Base-by-base conservation (phyloP, 1,284 basidiomycete species). In the Hymenochaete sp. region DNA sequence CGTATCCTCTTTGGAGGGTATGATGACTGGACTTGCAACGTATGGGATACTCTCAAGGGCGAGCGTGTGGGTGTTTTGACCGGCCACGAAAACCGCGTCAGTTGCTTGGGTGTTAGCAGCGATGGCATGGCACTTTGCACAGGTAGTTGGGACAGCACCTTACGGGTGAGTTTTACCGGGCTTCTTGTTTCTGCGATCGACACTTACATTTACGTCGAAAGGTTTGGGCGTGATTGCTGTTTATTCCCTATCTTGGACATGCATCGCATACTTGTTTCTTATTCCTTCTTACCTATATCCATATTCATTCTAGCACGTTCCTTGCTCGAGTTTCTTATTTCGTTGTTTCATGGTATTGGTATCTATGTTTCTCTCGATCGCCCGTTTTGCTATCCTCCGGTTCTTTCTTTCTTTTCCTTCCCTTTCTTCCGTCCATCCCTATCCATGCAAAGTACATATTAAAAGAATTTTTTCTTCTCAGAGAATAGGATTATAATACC, bases 21-120 rank as follows among this genome's bases (percentile, higher is more conserved):
- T 63, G 96, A 99, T 64, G 95, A 98, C 65, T 97, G 95, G 87
- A 98, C 95, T 55, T 93, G 89, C 73, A 98, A 98, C 61, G 95
- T 98, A 38, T 98, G 95, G 95, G 95, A 99, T 62, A 97, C 93
- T 33, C 76, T 98, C 60, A 96, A 95, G 67, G 95, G 93, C 47
- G 95, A 98, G 66, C 84, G 95, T 47, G 92, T 98, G 26, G 95
- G 95, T 50, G 93, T 98, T 29, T 68, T 99, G 50, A 89, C 92
- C 27, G 95, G 93, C 10, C 96, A 98, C 62, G 95, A 98, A 73
- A 98, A 98, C 71, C 75, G 95, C 52, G 93, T 98, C 54, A 90
- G 86, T 59, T 98, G 93, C 71, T 70, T 98, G 59, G 95, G 96
- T 48, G 93, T 98, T 55, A 92, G 87, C 57, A 79, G 84, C 31